Evolutionary conservation across 2,329 filamentous ascomycete genomes (phyloP), one percentile per base, ranked within the genome.

Genomic region (Samsoniella hepiali): DNA sequence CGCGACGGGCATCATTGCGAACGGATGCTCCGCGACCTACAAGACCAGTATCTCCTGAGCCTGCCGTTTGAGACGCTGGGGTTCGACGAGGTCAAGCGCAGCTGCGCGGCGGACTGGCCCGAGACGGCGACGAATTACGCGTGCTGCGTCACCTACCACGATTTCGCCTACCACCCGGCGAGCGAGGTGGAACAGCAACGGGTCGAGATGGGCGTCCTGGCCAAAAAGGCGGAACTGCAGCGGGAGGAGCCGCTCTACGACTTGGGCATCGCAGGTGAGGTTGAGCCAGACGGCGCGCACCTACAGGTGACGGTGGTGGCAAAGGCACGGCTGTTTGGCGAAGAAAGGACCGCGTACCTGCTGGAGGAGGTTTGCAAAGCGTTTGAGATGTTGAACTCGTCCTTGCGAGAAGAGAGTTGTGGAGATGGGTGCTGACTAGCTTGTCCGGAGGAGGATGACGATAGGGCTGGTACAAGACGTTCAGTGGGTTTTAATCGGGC

Each of bases 221-320:
- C 58, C 22, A 60, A 53, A 17, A 36, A 60, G 27, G 34, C 29
- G 6, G 58, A 36, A 6, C 47, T 53, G 15, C 29, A 22, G 3
- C 22, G 38, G 45, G 47, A 60, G 47, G 58, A 60, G 47, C 58
- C 58, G 29, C 34, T 61, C 4, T 53, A 51, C 38, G 58, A 61
- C 27, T 5, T 61, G 34, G 58, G 32, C n/a, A 53, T 61, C 15
- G 47, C 58, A 13, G 47, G 47, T 2, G 58, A 60, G 47, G 45
- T 60, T 34, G 58, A 61, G 29, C 58, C 58, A 9, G 58, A 61
- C 22, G 58, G 58, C 7, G 38, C 36, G 2, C 36, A 54, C 38
- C 22, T 62, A n/a, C 47, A 54, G 27, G 27, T 61, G 15, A 54
- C 36, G 2, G 49, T 53, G 36, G 36, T 60, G 10, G 58, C 10